These are phyloP conservation scores for Graphium sp. DNA, from an alignment of 2,329 filamentous ascomycete genomes.

Conservation along the genomic window DNA sequence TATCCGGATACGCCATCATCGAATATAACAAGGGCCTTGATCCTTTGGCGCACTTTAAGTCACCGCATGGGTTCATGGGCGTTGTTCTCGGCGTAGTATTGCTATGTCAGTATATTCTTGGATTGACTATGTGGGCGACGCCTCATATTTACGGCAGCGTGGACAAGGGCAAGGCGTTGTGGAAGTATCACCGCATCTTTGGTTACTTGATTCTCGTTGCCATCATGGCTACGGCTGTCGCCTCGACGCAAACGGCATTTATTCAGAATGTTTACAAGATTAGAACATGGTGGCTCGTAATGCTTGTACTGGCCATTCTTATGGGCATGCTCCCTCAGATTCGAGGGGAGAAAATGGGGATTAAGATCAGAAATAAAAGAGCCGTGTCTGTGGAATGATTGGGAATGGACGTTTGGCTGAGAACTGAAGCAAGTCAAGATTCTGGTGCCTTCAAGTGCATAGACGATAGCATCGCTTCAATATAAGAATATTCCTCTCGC, in stretches of 20 bases:
- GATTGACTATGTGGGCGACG: conserved; percentile 66
- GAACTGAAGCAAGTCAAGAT: no score
- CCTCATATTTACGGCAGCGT: conserved; percentile 63
- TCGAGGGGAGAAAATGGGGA: conserved; percentile 65
- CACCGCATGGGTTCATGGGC: conserved; percentile 70
- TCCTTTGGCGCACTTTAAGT: conserved; percentile 57
- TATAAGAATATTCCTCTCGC: no score
- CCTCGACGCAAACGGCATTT: conserved; percentile 63
- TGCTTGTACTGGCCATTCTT: conserved; percentile 50
- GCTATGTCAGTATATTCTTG: conserved; percentile 57
- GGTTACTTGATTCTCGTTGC: conserved; percentile 62
- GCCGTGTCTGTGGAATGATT: no score
- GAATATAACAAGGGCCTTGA: conserved; percentile 69
- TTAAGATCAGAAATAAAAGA: no score
- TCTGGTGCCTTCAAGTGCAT: no score
- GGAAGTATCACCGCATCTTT: conserved; percentile 72
- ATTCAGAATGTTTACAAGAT: conserved; percentile 52
- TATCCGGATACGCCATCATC: conserved; percentile 53
- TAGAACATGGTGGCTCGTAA: conserved; percentile 56
- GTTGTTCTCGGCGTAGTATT: conserved; percentile 56
- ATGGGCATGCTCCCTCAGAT: conserved; percentile 63
- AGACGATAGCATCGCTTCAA: no score
- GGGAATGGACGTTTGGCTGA: no score
- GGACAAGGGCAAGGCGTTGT: conserved; percentile 64
- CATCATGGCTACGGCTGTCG: conserved; percentile 56